Base-by-base conservation (phyloP, 78 protist genomes). In the Polysphondylium violaceum region DNA sequence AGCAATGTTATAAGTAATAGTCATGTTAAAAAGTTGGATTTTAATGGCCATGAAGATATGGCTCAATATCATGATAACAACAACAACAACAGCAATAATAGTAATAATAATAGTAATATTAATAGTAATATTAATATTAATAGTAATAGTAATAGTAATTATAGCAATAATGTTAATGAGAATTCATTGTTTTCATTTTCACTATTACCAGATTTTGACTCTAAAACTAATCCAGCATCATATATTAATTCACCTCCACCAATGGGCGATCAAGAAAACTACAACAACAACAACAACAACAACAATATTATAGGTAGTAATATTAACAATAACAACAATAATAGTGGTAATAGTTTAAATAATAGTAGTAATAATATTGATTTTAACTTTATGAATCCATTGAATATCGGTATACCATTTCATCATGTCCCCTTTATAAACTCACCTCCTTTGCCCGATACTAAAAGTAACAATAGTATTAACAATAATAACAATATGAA, bases 261-360 rank as follows among this genome's bases (percentile, higher is more conserved):
- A 21, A 27, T 27, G 7, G 38, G 25, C 2, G 38, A 56, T 21
- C 63, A 56, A 16, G 38, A 56, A 56, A 56, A 56, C 63, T 25
- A 56, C 63, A 56, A 56, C 63, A 56, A 56, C 63, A 56, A n/a
- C 63, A 56, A 19, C 67, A 59, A 8, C 67, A 29, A 29, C 67
- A 55, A 31, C 31, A 35, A n/a, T 43, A 51, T 53, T 27, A 33
- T 25, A n/a, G 29, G 12, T n/a, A 40, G 3, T 47, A 47, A 41
- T 44, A 76, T 12, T 40, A 76, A 60, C 47, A 50, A 41, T 40
- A 76, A 40, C 29, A 76, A 44, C 27, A 41, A 60, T 61, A 38
- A 40, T 40, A 65, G 4, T 65, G 38, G 16, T 38, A 40, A n/a
- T 65, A 40, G 31, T 65, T n/a, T 33, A 9, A 36, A 65, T 40